Conservation (phyloP, 225 moss, liverwort and hornwort genomes). For the Anthoceros angustus region DNA sequence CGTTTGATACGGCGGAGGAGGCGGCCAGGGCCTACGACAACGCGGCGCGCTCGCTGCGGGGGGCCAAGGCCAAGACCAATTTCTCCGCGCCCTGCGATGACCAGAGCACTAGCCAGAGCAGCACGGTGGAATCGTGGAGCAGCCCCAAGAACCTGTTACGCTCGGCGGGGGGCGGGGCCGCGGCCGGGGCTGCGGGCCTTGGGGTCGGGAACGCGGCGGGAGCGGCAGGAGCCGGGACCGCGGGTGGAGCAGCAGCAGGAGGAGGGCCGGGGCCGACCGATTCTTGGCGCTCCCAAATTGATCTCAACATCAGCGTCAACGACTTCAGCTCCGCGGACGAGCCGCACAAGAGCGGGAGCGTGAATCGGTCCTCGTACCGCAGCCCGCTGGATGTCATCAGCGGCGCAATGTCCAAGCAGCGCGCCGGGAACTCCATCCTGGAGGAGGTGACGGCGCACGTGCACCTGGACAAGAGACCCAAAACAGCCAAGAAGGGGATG, state of each 20-base stretch:
- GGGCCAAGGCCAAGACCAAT: conserved; percentile 87
- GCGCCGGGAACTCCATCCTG: neutral
- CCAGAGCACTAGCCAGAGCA: conserved; percentile 87
- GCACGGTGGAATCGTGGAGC: conserved; percentile 77
- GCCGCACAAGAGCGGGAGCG: conserved; percentile 33
- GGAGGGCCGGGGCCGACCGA: conserved; percentile 26
- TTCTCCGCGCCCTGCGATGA: conserved; percentile 67
- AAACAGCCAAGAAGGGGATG: neutral
- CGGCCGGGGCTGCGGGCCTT: neutral
- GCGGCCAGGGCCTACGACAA: conserved; percentile 75
- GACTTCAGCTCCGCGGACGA: conserved; percentile 34
- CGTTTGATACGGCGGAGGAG: conserved; percentile 85
- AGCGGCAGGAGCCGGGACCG: too few species aligned
- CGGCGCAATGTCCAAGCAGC: conserved; percentile 3
- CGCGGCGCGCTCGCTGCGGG: conserved; percentile 66
- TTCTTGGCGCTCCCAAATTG: conserved; percentile 60
- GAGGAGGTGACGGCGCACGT: neutral
- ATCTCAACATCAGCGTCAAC: conserved; percentile 61
- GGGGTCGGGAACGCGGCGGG: neutral
- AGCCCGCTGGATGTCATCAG: neutral
- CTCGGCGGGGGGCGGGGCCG: neutral
- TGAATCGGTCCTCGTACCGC: conserved; percentile 6
- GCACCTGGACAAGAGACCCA: neutral
- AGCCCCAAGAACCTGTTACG: conserved; percentile 44
- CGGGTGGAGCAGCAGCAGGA: too few species aligned